These are phyloP conservation scores for Malassezia cuniculi DNA, from an alignment of 1,284 basidiomycete species.

Conservation along the genomic window DNA sequence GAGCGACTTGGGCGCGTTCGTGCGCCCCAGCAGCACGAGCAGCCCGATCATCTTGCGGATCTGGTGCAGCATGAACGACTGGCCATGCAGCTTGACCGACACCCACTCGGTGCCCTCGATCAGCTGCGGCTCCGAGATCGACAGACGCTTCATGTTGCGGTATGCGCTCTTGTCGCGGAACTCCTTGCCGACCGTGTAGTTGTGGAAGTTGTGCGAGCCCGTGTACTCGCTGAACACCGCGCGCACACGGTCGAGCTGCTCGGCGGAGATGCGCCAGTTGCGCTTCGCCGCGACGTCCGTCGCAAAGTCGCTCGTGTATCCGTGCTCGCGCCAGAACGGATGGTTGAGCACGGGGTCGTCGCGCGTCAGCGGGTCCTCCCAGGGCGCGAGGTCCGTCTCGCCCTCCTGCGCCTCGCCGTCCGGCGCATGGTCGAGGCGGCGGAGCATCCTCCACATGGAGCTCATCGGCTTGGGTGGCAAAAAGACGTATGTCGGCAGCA, in stretches of 20 bases:
- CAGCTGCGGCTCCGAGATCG: conserved; percentile 49
- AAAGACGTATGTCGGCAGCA: conserved; percentile 84
- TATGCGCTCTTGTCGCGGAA: conserved; percentile 68
- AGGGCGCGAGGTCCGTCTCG: conserved; percentile 11
- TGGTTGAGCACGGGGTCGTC: conserved; percentile 25
- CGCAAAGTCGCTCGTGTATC: conserved; percentile 17
- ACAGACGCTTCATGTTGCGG: conserved; percentile 49
- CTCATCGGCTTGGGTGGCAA: conserved; percentile 69
- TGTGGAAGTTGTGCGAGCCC: conserved; percentile 67
- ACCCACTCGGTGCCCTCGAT: conserved; percentile 91
- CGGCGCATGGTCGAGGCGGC: conserved; percentile 11
- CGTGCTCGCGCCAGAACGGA: conserved; percentile 35
- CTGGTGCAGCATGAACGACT: conserved; percentile 98
- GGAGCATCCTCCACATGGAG: conserved; percentile 35
- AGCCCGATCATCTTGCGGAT: conserved; percentile 90
- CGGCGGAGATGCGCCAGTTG: conserved; percentile 21
- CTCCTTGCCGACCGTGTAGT: conserved; percentile 81
- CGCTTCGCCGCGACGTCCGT: conserved; percentile 34
- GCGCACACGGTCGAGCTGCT: conserved; percentile 23
- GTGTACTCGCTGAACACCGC: conserved; percentile 22
- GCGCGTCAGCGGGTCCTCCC: conserved; percentile 8
- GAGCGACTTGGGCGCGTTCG: conserved; percentile 24
- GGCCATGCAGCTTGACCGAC: conserved; percentile 81
- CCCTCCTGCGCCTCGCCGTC: conserved; percentile 4
- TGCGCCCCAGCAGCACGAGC: conserved; percentile 54